Evolutionary conservation across 805 yeast genomes (phyloP), one percentile per base, ranked within the genome.

Genomic region (Wickerhamomyces chambardii): DNA sequence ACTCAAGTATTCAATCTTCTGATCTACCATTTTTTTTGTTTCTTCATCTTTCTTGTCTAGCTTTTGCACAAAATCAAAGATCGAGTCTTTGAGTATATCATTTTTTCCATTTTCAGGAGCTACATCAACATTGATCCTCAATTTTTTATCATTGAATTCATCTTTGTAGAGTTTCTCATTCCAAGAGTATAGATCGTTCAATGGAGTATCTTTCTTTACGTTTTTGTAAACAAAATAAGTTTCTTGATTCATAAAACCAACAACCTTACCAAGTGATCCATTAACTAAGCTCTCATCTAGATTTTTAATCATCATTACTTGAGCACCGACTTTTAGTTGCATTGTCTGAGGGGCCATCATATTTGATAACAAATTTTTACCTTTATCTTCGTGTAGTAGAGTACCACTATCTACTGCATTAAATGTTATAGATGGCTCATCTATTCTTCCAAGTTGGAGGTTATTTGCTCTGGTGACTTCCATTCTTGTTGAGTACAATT

Each of bases 261-360:
- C 55, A 2, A 84, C 81, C 44, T 66, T 77, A 0, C 94, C 94
- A 24, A 83, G 58, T 0, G 87, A 75, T 0, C 94, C 94, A 57
- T 84, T 84, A 10, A 83, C 92, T 32, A 84, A 61, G 1, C 75
- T 67, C 21, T 73, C 79, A 50, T 81, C 90, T 37, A 78, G 66
- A 49, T 84, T 84, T 50, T 83, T 83, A 32, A 83, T 67, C 66
- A 83, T 74, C 90, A 84, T 83, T 1, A 84, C 94, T 56, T 83
- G 92, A 0, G 90, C 85, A 31, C 81, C 81, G 36, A 68, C 68
- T 48, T 82, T 84, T 46, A 84, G 58, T 6, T 61, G 61, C 12
- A 84, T 51, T 27, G 56, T 58, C 27, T 64, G 60, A 3, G 85
- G 84, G 2, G 87, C 83, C 47, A 83, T 55, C 42, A 81, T 77